Base-by-base conservation (phyloP, 345 rosid genomes). In the Citrus glauca region DNA sequence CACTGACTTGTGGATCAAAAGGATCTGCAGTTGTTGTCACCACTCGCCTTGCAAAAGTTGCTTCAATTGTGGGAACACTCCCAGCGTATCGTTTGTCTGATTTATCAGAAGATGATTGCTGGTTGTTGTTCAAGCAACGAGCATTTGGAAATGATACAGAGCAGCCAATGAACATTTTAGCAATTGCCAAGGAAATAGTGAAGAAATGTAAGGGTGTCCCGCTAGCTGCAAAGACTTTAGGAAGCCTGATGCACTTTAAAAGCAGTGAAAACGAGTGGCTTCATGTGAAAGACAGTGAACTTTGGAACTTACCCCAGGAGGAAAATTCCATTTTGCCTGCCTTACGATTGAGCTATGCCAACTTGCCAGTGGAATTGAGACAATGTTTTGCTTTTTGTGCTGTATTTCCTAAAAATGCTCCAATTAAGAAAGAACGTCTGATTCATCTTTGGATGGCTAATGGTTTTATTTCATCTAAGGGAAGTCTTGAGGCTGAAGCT, bases 371-470 rank as follows among this genome's bases (percentile, higher is more conserved):
- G 9, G n/a, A 35, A 13, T 3, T 67, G 30, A 67, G 60, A 24
- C 79, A 25, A 30, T 76, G 73, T 67, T 76, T 67, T 53, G 65
- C 65, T 9, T 76, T 2, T 38, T 67, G 79, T 76, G 33, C 50
- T 17, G 1, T 66, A 9, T 67, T 76, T 37, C 66, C 73, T 19
- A 55, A 67, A 16, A 63, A 66, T 67, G 19, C 5, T 55, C 0
- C 0, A 2, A 45, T 66, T 13, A 0, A 2, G 1, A 77, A 59
- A 35, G 24, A 77, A 4, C 2, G 6, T 50, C 3, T 76, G 72
- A 24, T 76, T 4, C 72, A 76, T 8, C 33, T 55, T 32, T 76
- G 79, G 73, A 76, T 76, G 73, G 73, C 73, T 1, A 57, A 72
- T 40, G 81, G 84, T 13, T 77, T 71, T 77, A 24, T 81, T 72